These are phyloP conservation scores for Otatea glauca DNA, from an alignment of 176 grass and related monocot species.

Conservation along the genomic window DNA sequence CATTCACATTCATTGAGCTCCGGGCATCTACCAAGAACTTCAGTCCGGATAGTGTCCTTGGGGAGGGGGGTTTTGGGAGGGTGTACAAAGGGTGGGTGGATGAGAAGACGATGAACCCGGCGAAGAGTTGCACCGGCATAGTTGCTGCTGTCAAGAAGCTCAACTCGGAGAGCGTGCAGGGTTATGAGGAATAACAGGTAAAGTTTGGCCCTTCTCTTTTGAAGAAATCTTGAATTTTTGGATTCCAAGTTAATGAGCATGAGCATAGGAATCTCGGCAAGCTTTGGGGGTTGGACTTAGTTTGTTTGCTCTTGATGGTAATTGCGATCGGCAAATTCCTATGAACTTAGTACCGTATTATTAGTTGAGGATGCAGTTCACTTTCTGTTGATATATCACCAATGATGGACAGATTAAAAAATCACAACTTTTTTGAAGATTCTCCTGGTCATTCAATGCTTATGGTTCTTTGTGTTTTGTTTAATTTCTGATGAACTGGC, in stretches of 20 bases:
- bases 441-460: conserved; percentile 12
- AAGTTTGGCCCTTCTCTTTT: neutral
- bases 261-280: neutral
- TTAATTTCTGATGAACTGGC: conserved; percentile 25
- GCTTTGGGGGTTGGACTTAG: conserved; percentile 14
- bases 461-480: neutral
- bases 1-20: conserved; percentile 81
- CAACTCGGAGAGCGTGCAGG: conserved; percentile 81
- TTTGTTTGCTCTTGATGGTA: conserved; percentile 1
- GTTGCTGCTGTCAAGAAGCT: conserved; percentile 89
- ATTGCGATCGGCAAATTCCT: neutral
- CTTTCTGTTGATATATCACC: conserved; percentile 22
- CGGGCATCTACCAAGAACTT: conserved; percentile 69
- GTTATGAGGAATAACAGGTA: conserved; percentile 92
- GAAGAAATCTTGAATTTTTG: neutral
- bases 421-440: conserved; percentile 25
- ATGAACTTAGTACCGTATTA: neutral
- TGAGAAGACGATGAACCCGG: conserved; percentile 77
- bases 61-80: conserved; percentile 71
- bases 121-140: conserved; percentile 40
- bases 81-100: conserved; percentile 94
- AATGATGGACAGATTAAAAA: conserved; percentile 26
- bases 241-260: conserved; percentile 8
- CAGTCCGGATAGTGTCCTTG: conserved; percentile 63
- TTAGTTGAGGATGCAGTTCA: conserved; percentile 24